These are phyloP conservation scores for Ceratocystis eucalypticola DNA, from an alignment of 2,329 filamentous ascomycete species.

Conservation along the genomic window DNA sequence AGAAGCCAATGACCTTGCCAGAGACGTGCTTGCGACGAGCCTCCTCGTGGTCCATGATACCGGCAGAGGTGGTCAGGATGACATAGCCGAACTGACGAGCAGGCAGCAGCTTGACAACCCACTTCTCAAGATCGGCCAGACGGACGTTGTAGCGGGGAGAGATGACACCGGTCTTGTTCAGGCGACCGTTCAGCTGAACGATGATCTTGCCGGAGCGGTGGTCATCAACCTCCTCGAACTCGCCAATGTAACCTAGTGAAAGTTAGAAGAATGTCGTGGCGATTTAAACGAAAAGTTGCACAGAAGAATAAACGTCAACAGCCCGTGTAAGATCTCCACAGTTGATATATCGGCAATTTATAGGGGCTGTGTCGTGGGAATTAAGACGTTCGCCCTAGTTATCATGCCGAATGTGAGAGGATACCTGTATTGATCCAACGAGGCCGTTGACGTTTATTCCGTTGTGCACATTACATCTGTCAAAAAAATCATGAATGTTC, in stretches of 20 bases:
- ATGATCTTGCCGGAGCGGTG: constrained; percentile 99
- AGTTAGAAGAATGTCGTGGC: constrained; percentile 67
- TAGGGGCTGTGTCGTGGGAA: constrained; percentile 89
- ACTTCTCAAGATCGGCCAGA: constrained; percentile 96
- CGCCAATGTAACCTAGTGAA: constrained; percentile 80
- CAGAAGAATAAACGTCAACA: constrained; percentile 42
- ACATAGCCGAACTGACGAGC: constrained; percentile 99
- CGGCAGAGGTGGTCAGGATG: constrained; percentile 95
- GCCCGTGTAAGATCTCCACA: constrained; percentile 94
- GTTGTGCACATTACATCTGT: background rate
- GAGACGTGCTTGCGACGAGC: constrained; percentile 96
- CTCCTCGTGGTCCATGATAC: constrained; percentile 99
- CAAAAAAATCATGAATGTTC: background rate
- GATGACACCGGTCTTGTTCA: constrained; percentile 80
- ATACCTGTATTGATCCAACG: constrained; percentile 8
- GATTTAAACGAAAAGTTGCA: constrained; percentile 91
- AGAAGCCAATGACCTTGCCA: constrained; percentile 99
- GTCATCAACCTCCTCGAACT: constrained; percentile 99
- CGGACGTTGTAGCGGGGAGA: constrained; percentile 98
- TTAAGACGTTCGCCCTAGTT: constrained; percentile 93
- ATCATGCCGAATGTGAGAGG: constrained; percentile 72
- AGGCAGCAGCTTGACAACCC: constrained; percentile 97
- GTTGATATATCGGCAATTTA: constrained; percentile 98
- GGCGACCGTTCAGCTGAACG: constrained; percentile 96
- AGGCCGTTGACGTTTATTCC: background rate